A percentile compares a stretch with the other conserved stretches of the same genome.
phyloP scores from a whole-genome alignment of 2,329 filamentous ascomycete genomes.

The Macroventuria anomochaeta region DNA sequence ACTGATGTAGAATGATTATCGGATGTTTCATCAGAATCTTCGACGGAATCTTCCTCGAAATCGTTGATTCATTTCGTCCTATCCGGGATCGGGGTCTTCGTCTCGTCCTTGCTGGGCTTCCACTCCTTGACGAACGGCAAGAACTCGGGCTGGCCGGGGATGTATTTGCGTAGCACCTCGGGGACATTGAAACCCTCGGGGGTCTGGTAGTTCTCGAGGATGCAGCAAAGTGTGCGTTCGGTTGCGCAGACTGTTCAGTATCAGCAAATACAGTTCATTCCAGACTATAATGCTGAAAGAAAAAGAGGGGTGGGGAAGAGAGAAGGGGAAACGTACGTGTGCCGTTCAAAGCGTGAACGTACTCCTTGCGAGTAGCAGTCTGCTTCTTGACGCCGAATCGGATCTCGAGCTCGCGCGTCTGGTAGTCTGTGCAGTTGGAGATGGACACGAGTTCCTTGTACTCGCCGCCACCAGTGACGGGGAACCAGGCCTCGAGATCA shows the following conservation, averaged over 20 bases:
- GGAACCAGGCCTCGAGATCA: conserved; percentile 87
- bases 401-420: conserved; percentile 92
- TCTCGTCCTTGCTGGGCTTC: conserved; percentile 40
- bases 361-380: conserved; percentile 78
- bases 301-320: neutral
- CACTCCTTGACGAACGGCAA: conserved; percentile 83
- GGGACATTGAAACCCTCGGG: conserved; percentile 66
- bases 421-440: conserved; percentile 98
- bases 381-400: conserved; percentile 87
- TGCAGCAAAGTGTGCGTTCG: conserved; percentile 88
- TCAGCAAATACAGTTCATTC: conserved; percentile 7
- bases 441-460: conserved; percentile 98
- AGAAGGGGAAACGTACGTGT: conserved; percentile 51
- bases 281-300: too few relatives aligned
- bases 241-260: conserved; percentile 72
- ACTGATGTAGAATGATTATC: neutral
- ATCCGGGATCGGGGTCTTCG: conserved; percentile 31
- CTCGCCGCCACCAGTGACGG: conserved; percentile 69
- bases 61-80: conserved; percentile 24
- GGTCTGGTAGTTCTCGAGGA: conserved; percentile 96
- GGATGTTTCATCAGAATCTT: too few relatives aligned
- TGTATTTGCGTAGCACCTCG: conserved; percentile 63
- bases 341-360: conserved; percentile 91
- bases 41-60: too few relatives aligned
- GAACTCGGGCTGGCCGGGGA: conserved; percentile 88